These are phyloP conservation scores for Thyridium curvatum DNA, from an alignment of 2,329 filamentous ascomycete species.

Conservation along the genomic window DNA sequence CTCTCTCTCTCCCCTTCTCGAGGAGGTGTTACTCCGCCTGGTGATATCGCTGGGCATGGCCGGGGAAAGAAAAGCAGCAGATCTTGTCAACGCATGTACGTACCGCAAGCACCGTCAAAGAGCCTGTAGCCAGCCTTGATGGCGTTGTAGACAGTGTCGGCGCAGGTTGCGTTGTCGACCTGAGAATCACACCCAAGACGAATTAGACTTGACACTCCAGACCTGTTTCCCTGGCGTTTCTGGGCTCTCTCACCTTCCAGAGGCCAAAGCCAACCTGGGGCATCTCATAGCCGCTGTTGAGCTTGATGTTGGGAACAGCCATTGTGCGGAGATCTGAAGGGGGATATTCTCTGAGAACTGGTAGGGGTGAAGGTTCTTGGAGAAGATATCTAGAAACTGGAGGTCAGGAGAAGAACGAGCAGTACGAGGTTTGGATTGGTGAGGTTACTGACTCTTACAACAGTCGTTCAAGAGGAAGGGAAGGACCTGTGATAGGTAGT, in stretches of 20 bases:
- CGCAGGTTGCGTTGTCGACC: conserved; percentile 64
- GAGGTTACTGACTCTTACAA: too few species aligned
- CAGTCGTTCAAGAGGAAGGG: too few species aligned
- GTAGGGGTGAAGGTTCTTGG: too few species aligned
- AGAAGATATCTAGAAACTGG: too few species aligned
- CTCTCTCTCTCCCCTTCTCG: too few species aligned
- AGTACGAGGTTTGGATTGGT: too few species aligned
- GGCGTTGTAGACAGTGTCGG: conserved; percentile 73
- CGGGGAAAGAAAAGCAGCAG: not conserved
- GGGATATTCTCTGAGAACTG: too few species aligned
- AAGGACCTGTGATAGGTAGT: too few species aligned
- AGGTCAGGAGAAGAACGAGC: too few species aligned
- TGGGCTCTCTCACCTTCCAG: conserved; percentile 56
- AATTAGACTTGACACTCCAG: too few species aligned
- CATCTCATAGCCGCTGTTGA: conserved; percentile 63
- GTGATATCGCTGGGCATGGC: conserved; percentile 24
- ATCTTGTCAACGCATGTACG: conserved; percentile 17
- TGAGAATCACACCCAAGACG: too few species aligned
- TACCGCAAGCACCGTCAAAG: conserved; percentile 55
- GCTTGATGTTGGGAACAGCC: conserved; percentile 47
- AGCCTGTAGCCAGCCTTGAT: conserved; percentile 58
- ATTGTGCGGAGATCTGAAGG: conserved; percentile 9
- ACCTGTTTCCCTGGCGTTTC: too few species aligned
- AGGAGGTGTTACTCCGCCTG: conserved; percentile 18
- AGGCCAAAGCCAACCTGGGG: conserved; percentile 72